Conservation (phyloP, 768 basidiomycete genomes). For the Mycena filopes region DNA sequence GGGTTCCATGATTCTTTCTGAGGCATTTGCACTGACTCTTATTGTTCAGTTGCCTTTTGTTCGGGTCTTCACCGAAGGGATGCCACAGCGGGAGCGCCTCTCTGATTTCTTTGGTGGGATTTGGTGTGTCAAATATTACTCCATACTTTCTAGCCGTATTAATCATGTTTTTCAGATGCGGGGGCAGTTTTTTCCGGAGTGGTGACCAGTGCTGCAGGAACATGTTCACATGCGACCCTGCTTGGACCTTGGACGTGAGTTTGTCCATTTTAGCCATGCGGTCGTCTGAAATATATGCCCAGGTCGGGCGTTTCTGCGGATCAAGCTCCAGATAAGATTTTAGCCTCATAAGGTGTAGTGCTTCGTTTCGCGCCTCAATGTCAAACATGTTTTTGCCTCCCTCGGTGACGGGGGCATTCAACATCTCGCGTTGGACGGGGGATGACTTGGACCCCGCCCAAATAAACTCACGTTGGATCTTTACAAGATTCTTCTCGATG, state of each 20-base stretch:
- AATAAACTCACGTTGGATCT: slow-evolving; percentile 39
- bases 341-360: slow-evolving; percentile 37
- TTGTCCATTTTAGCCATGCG: slow-evolving; percentile 20
- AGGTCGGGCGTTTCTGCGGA: slow-evolving; percentile 33
- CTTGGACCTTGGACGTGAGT: background rate
- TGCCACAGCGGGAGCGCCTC: slow-evolving; percentile 4
- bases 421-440: slow-evolving; percentile 33
- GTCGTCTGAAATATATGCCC: slow-evolving; percentile 43
- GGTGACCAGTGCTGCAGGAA: background rate
- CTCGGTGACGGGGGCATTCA: slow-evolving; percentile 21
- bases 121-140: background rate
- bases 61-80: background rate
- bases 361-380: slow-evolving; percentile 39
- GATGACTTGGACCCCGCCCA: slow-evolving; percentile 34
- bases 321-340: slow-evolving; percentile 38
- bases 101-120: background rate
- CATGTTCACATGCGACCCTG: background rate
- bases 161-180: background rate
- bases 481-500: slow-evolving; percentile 35
- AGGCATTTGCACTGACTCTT: background rate
- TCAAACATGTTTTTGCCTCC: slow-evolving; percentile 43
- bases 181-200: background rate
- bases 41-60: background rate
- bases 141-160: background rate
- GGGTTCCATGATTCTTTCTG: background rate